A percentile compares a stretch with the other conserved stretches of the same genome.
Evolutionary conservation across 768 basidiomycete species (phyloP).

Genomic region (Clathrus columnatus): DNA sequence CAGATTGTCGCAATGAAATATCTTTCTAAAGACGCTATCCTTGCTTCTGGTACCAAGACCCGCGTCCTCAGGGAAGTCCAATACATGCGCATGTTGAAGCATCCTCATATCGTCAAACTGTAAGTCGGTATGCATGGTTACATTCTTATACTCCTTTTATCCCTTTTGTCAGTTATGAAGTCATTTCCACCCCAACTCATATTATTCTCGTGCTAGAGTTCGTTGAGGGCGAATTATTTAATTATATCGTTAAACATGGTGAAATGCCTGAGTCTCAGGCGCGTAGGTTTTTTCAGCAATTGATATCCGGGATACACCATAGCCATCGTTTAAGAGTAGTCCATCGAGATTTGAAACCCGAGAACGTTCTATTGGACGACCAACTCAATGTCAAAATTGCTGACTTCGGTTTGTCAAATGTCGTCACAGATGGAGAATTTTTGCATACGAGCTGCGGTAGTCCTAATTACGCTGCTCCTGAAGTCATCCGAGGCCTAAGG

Average conservation of each 20-base stretch:
- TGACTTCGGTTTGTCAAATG: slow-evolving; percentile 96
- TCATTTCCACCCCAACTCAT: slow-evolving; percentile 88
- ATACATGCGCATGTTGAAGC: slow-evolving; percentile 88
- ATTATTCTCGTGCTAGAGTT: slow-evolving; percentile 99
- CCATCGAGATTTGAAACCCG: slow-evolving; percentile 96
- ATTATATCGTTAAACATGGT: slow-evolving; percentile 94
- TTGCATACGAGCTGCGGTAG: slow-evolving; percentile 96
- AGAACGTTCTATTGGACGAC: slow-evolving; percentile 84
- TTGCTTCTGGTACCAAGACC: slow-evolving; percentile 83
- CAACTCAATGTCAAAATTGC: slow-evolving; percentile 92
- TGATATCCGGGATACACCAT: slow-evolving; percentile 96
- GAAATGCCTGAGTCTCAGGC: slow-evolving; percentile 83
- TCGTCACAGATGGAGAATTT: slow-evolving; percentile 95
- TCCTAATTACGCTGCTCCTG: slow-evolving; percentile 97
- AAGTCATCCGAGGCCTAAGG: slow-evolving; percentile 90
- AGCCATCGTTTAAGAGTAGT: slow-evolving; percentile 95
- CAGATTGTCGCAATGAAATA: slow-evolving; percentile 98
- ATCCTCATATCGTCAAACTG: slow-evolving; percentile 98
- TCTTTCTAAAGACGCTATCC: slow-evolving; percentile 90
- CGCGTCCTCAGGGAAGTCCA: slow-evolving; percentile 93
- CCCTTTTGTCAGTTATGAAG: slow-evolving; percentile 53
- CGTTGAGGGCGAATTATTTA: slow-evolving; percentile 94
- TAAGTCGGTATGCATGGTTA: slow-evolving; percentile 29
- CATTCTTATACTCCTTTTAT: neutral
- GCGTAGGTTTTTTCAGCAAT: slow-evolving; percentile 94